Percentiles rank a stretch among this genome's conserved stretches.
These are phyloP conservation scores for Wickerhamomyces sp. DNA, from an alignment of 1,139 yeast species.

Conservation along the genomic window DNA sequence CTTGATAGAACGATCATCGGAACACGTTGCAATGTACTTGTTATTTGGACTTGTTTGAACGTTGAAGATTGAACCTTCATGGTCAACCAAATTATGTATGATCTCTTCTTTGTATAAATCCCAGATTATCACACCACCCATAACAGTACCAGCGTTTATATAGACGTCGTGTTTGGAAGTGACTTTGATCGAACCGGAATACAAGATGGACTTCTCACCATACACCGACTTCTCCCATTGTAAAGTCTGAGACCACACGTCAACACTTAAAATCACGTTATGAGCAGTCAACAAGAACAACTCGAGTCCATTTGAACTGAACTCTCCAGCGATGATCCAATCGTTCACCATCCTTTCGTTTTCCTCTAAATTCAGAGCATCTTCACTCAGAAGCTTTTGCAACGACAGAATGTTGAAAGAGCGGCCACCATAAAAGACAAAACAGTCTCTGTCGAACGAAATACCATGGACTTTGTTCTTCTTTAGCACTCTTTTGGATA, in stretches of 20 bases:
- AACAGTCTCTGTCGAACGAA: conserved; percentile 30
- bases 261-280: conserved; percentile 56
- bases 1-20: conserved; percentile 87
- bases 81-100: conserved; percentile 57
- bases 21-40: conserved; percentile 64
- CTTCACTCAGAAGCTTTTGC: conserved; percentile 24
- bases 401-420: conserved; percentile 48
- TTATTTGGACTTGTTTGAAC: conserved; percentile 60
- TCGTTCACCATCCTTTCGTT: conserved; percentile 56
- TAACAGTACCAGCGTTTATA: conserved; percentile 87
- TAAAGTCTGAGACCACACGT: conserved; percentile 30
- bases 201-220: conserved; percentile 75
- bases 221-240: conserved; percentile 41
- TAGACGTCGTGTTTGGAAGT: conserved; percentile 37
- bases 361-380: conserved; percentile 17
- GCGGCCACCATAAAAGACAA: conserved; percentile 66
- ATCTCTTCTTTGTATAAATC: conserved; percentile 41
- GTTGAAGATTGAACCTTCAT: conserved; percentile 89
- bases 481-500: conserved; percentile 45
- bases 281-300: conserved; percentile 72
- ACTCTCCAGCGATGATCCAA: conserved; percentile 68
- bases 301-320: conserved; percentile 33
- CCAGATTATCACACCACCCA: conserved; percentile 86
- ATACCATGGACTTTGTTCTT: conserved; percentile 82
- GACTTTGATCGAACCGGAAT: conserved; percentile 73